Evolutionary conservation across 2,329 filamentous ascomycete species (phyloP).

Genomic region (Cryphonectria japonica): DNA sequence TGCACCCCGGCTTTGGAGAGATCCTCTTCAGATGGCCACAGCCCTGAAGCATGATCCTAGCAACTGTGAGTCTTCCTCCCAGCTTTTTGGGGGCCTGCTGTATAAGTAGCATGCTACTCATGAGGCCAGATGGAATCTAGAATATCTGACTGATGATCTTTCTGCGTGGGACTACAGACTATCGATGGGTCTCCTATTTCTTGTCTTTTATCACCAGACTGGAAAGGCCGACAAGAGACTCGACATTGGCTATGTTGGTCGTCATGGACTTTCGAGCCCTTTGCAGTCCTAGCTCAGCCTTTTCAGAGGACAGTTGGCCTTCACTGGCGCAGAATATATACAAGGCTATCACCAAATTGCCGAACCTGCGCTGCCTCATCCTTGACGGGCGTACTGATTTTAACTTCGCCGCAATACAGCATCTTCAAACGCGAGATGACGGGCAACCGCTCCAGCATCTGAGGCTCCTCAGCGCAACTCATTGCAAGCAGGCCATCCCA

Average conservation of each 20-base stretch:
- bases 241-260: conserved; percentile 47
- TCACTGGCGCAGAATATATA: conserved; percentile 37
- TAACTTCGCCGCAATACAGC: conserved; percentile 44
- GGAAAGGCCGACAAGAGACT: conserved; percentile 40
- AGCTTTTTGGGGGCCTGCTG: neutral
- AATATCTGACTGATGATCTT: conserved; percentile 24
- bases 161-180: conserved; percentile 42
- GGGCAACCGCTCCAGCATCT: conserved; percentile 27
- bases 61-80: conserved; percentile 45
- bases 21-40: conserved; percentile 48
- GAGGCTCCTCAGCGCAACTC: conserved; percentile 52
- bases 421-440: neutral
- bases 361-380: conserved; percentile 50
- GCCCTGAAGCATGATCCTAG: conserved; percentile 47
- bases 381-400: conserved; percentile 52
- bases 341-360: conserved; percentile 45
- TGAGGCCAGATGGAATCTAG: neutral
- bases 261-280: conserved; percentile 51
- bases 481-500: conserved; percentile 46
- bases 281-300: neutral
- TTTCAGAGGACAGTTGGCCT: neutral
- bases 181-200: conserved; percentile 54
- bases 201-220: conserved; percentile 42
- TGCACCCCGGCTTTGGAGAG: conserved; percentile 56
- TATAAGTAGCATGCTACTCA: neutral